Evolutionary conservation across 805 yeast genomes (phyloP), one percentile per base, ranked within the genome.

Genomic region (Candida gorgasii): DNA sequence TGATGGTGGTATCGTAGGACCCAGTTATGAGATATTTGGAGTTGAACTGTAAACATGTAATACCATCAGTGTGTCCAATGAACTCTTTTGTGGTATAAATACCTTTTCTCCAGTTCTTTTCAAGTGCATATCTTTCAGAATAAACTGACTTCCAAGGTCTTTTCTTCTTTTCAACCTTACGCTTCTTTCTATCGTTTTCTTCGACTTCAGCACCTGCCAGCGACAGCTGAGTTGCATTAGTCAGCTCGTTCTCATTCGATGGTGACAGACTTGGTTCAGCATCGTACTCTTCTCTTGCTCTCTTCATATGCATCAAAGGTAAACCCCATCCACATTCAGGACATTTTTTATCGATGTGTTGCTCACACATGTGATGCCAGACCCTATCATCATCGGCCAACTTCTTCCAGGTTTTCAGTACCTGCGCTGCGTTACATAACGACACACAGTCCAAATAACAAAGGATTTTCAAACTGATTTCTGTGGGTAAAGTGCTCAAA

Each of bases 241-340:
- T 11, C 7, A 17, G 20, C 5, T 16, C 5, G 14, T 16, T 30
- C 20, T 41, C 39, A n/a, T 17, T 14, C 17, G 26, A 13, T 38
- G 20, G 4, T 27, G 39, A 14, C 23, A 20, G 31, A 13, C 5
- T 27, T 18, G 32, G 13, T 8, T 17, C 22, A 12, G 40, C 35
- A 26, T 34, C 48, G 61, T 45, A 45, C 14, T 46, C 65, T 55
- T 80, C 80, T 47, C 86, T 64, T 1, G 84, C 84, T 42, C 85
- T 73, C 59, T 84, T 86, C 81, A 89, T 88, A 56, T 89, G 96
- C 80, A 93, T 78, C 46, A 93, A 68, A 2, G 99, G 99, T 50
- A 93, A 73, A 4, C 99, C 99, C 99, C 99, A 93, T 12, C 99
- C 99, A 67, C 99, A 93, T 58, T 88, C 88, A 29, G 97, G 96